Evolutionary conservation across 768 basidiomycete species (phyloP), one percentile per base, ranked within the genome.

Genomic region (Kwoniella botswanensis): DNA sequence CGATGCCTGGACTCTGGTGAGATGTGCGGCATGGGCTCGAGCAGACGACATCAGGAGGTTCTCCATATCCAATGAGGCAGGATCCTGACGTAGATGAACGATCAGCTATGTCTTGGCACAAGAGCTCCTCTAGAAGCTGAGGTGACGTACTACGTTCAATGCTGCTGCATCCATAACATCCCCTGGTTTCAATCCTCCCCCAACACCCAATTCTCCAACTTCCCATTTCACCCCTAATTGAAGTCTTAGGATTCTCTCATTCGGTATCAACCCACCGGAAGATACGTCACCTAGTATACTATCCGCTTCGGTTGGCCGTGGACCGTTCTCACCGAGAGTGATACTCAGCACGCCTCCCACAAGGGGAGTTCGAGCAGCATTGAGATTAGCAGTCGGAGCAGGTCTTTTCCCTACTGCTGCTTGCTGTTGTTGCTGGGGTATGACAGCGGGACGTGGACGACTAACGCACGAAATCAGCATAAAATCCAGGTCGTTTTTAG

Each of bases 151-250:
- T 44, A 94, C 85, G 42, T 72, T 81, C 52, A 91, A 56, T 85
- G 50, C 70, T 83, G 7, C 85, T 85, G 3, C 59, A 22, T 89
- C 77, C 59, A 83, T 78, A 9, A 84, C 76, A 22, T 88, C 88
- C 21, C 87, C 86, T 10, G 84, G 81, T 24, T 88, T 85, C 41
- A 92, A 83, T 22, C 83, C 79, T 22, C 89, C 87, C 3, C 90
- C 92, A 21, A 92, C 84, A 15, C 91, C 90, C 24, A 87, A 87
- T 70, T 87, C 86, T 55, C 88, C 87, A 2, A 92, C 89, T 76
- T 92, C 89, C 94, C 94, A 97, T 63, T 85, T 86, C 13, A 92
- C 89, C n/a, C 87, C 84, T 63, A 94, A 89, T 41, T 85, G 86
- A 56, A 91, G 83, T 55, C 87, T 87, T 80, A 95, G 90, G 1